Evolutionary conservation across 2,329 filamentous ascomycete genomes (phyloP), one percentile per base, ranked within the genome.

Genomic region (Stachybotrys elegans): DNA sequence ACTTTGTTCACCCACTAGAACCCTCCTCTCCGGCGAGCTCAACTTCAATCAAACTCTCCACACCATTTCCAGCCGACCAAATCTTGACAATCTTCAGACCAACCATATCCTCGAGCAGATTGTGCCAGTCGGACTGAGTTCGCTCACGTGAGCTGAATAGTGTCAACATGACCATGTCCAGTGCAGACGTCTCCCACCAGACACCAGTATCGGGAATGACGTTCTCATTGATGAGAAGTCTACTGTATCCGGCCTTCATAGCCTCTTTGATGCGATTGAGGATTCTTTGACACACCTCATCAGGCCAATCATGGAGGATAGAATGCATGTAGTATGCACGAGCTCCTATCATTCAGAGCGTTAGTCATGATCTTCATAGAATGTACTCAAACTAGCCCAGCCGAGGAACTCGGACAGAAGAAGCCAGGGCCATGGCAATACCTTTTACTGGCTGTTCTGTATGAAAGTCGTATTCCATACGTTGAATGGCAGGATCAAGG

Each of bases 401-500:
- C n/a, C n/a, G n/a, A n/a, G n/a, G 23, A 25, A 6, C 22, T 39
- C 5, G 43, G 29, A 16, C 22, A 27, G 27, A 12, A 23, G 9
- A 2, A 7, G 20, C 2, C 3, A n/a, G n/a, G n/a, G n/a, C n/a
- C n/a, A n/a, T n/a, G n/a, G n/a, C n/a, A n/a, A n/a, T 47, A 59
- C 66, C 68, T 46, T 71, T 69, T 6, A 76, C 50, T 1, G 67
- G 70, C 49, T 76, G 70, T 38, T 68, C 62, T 0, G 59, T 69
- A 44, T 68, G 66, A 44, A 76, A 76, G 48, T 76, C 67, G 45
- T 76, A 62, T 3, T 53, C 54, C 60, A 73, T 65, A 4, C 49
- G 44, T 42, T 62, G 54, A 29, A 71, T 65, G 4, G 42, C 44
- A 1, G 19, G 12, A 31, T 61, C 56, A 0, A 68, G 50, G 3